Percentiles rank a stretch among this genome's conserved stretches.
phyloP scores from a whole-genome alignment of 1,284 basidiomycete genomes.

The Hemileia vastatrix region DNA sequence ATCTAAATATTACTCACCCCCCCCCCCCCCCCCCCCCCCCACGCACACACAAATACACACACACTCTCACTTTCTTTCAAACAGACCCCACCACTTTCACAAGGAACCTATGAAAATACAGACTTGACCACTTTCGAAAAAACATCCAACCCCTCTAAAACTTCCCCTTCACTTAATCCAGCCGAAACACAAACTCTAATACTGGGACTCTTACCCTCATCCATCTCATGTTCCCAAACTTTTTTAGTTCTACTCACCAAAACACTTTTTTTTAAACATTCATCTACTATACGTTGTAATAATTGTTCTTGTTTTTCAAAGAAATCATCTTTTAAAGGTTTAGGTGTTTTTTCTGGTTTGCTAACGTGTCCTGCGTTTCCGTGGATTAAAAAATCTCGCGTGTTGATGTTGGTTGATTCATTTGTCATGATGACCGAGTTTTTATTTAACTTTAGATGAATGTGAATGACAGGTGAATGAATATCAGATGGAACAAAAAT shows the following conservation, averaged over 20 bases:
- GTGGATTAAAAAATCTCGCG: background rate
- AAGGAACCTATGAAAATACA: background rate
- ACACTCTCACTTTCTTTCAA: too few species aligned
- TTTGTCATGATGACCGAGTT: background rate
- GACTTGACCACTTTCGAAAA: conserved; percentile 11
- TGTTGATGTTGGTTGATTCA: background rate
- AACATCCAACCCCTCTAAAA: background rate
- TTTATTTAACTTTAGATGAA: conserved; percentile 15
- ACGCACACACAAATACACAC: too few species aligned
- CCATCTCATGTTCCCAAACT: conserved; percentile 24
- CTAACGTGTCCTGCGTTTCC: conserved; percentile 1
- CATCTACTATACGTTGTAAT: conserved; percentile 15
- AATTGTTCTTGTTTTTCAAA: conserved; percentile 22
- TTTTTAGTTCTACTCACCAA: conserved; percentile 20
- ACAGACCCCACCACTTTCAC: background rate
- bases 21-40: too few species aligned
- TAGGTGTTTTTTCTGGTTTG: background rate
- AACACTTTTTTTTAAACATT: conserved; percentile 5
- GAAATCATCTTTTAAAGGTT: background rate
- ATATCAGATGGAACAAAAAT: conserved; percentile 18
- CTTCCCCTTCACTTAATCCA: conserved; percentile 2
- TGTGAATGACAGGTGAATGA: conserved; percentile 18
- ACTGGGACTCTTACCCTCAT: conserved; percentile 11
- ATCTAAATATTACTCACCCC: too few species aligned
- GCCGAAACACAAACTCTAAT: conserved; percentile 19